phyloP scores from a whole-genome alignment of 352 stramenopile genomes.

The Phytophthora citricola region DNA sequence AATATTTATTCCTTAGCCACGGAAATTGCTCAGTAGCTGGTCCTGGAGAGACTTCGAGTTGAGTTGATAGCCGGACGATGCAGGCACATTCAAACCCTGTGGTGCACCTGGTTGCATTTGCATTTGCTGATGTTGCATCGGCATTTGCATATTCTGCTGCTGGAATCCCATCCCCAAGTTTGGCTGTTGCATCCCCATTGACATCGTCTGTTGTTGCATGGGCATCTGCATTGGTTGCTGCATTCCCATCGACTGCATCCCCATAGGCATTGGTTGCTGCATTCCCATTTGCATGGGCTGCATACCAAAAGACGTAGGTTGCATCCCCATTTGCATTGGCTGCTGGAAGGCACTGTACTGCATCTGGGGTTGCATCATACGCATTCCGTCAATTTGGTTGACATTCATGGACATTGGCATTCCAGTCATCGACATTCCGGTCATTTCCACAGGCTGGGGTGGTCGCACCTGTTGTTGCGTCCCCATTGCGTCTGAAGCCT shows the following conservation, averaged over 20 bases:
- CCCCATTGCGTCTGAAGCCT: constrained; percentile 9
- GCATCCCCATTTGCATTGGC: constrained; percentile 1
- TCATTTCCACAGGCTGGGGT: constrained; percentile 41
- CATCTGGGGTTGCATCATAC: constrained; percentile 27
- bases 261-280: constrained; percentile 4
- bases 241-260: background rate
- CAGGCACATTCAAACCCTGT: constrained; percentile 23
- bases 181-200: background rate
- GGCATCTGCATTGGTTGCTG: constrained; percentile 1
- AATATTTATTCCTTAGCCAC: constrained; percentile 1
- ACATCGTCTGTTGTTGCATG: constrained; percentile 1
- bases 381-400: constrained; percentile 23
- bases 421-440: background rate
- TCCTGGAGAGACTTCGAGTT: constrained; percentile 33
- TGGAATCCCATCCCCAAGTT: constrained; percentile 17
- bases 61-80: constrained; percentile 21
- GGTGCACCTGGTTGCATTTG: constrained; percentile 16
- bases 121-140: constrained; percentile 24
- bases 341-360: constrained; percentile 14
- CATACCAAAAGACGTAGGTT: constrained; percentile 5
- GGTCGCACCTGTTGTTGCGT: constrained; percentile 40
- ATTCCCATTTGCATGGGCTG: constrained; percentile 1
- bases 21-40: constrained; percentile 32
- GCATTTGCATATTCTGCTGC: constrained; percentile 12
- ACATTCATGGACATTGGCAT: constrained; percentile 22